Conservation (phyloP, 805 yeast genomes). For the Ogataea siamensis region DNA sequence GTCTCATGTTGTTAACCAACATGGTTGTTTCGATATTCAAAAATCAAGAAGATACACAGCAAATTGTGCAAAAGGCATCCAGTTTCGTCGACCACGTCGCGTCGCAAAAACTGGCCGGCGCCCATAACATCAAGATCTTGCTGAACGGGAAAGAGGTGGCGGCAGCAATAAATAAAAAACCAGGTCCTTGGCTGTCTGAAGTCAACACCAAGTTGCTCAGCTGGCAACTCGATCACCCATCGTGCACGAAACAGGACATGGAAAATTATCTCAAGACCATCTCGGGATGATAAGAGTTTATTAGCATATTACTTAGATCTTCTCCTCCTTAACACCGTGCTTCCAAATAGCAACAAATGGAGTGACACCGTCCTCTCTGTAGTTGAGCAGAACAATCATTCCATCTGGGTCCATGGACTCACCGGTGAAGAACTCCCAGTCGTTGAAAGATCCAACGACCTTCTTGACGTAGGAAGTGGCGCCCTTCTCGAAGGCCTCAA, state of each 20-base stretch:
- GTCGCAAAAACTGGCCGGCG: constrained; percentile 38
- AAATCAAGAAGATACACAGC: constrained; percentile 24
- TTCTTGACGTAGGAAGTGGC: constrained; percentile 96
- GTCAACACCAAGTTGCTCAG: constrained; percentile 53
- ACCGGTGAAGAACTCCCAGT: constrained; percentile 99
- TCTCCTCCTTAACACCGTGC: constrained; percentile 89
- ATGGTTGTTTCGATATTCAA: constrained; percentile 21
- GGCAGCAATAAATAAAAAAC: constrained; percentile 50
- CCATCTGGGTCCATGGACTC: constrained; percentile 99
- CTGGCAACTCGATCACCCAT: constrained; percentile 81
- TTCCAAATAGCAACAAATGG: constrained; percentile 98
- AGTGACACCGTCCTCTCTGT: constrained; percentile 99
- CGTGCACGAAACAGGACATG: constrained; percentile 51
- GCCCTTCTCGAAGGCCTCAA: constrained; percentile 93
- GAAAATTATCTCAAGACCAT: constrained; percentile 37
- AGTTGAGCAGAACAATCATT: constrained; percentile 96
- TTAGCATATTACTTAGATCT: constrained; percentile 59
- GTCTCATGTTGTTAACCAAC: constrained; percentile 33
- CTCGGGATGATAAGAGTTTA: constrained; percentile 3
- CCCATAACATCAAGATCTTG: constrained; percentile 56
- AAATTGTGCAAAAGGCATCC: too few species aligned
- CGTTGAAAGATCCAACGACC: constrained; percentile 91
- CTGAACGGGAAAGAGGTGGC: constrained; percentile 74
- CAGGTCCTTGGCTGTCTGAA: constrained; percentile 84
- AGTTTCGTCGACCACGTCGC: too few species aligned